These are phyloP conservation scores for Vitis rotundifolia DNA, from an alignment of 164 flowering plant species.

Conservation along the genomic window DNA sequence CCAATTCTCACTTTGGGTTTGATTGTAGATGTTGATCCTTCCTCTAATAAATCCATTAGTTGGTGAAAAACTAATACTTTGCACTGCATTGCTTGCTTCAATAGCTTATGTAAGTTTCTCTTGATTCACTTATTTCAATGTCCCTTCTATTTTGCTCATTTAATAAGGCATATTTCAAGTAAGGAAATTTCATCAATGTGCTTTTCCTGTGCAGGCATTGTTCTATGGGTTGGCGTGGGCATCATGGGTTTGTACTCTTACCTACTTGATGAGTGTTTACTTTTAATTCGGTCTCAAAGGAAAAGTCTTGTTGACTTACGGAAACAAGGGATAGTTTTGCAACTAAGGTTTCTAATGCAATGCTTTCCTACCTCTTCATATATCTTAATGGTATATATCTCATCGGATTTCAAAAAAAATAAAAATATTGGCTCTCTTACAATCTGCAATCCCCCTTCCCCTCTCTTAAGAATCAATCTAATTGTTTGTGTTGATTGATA, in stretches of 20 bases:
- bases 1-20: conserved; percentile 5
- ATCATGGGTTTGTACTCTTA: conserved; percentile 67
- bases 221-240: conserved; percentile 93
- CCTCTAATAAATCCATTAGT: conserved; percentile 74
- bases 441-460: no score
- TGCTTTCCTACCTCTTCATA: no score
- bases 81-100: conserved; percentile 60
- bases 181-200: neutral
- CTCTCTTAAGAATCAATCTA: no score
- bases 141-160: no score
- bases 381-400: no score
- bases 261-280: neutral
- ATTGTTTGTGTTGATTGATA: no score
- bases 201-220: conserved; percentile 48
- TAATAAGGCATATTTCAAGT: no score
- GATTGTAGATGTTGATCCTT: conserved; percentile 65
- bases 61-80: conserved; percentile 70
- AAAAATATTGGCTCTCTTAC: no score
- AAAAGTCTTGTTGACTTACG: no score
- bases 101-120: conserved; percentile 66
- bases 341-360: no score
- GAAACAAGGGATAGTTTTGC: no score
- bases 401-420: no score
- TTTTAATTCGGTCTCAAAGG: neutral
- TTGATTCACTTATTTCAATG: neutral